phyloP scores from a whole-genome alignment of 1,284 basidiomycete genomes.

The Ustilago sp. region DNA sequence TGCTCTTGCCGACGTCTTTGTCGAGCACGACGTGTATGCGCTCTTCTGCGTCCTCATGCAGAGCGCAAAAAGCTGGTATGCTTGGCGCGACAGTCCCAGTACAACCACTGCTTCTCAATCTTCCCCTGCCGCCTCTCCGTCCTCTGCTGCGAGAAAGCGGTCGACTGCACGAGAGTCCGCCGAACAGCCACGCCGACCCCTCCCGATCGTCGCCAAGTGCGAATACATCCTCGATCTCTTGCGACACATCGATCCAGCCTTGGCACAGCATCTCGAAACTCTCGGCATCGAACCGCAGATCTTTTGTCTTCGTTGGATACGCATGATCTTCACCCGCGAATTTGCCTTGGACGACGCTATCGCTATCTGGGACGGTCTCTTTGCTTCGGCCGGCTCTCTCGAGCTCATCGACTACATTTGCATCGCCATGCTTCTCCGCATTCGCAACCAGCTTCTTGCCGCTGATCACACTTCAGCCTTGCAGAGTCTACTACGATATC shows the following conservation, averaged over 20 bases:
- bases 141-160: constrained; percentile 6
- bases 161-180: background rate
- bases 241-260: constrained; percentile 45
- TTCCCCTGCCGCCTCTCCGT: constrained; percentile 8
- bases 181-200: background rate
- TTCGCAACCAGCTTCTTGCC: constrained; percentile 58
- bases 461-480: constrained; percentile 58
- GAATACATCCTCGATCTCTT: constrained; percentile 47
- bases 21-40: constrained; percentile 61
- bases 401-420: constrained; percentile 62
- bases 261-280: constrained; percentile 54
- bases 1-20: constrained; percentile 38
- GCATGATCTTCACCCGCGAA: constrained; percentile 63
- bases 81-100: constrained; percentile 38
- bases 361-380: constrained; percentile 66
- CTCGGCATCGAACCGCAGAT: constrained; percentile 65
- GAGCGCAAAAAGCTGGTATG: constrained; percentile 57
- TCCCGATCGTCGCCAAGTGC: constrained; percentile 50
- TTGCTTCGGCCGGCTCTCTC: constrained; percentile 48
- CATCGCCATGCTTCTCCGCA: constrained; percentile 63
- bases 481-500: constrained; percentile 56
- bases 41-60: constrained; percentile 60
- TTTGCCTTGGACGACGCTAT: constrained; percentile 54
- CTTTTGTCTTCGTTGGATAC: constrained; percentile 64
- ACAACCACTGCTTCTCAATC: background rate